These are phyloP conservation scores for Mariannaea elegans DNA, from an alignment of 2,329 filamentous ascomycete genomes.

Conservation along the genomic window DNA sequence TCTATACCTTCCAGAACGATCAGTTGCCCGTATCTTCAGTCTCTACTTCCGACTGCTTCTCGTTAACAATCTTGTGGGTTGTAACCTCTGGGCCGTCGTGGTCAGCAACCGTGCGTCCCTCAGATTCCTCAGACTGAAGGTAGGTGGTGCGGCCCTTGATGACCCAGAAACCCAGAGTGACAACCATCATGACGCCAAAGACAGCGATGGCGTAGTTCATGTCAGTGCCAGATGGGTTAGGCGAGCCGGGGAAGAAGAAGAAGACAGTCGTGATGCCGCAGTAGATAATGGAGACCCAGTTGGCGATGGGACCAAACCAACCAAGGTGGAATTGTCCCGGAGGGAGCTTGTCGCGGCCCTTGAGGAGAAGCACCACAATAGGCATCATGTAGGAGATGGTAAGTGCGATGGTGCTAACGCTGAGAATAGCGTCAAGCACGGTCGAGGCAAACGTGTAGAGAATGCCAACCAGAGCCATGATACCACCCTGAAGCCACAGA, in stretches of 20 bases:
- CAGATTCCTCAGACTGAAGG: constrained; percentile 40
- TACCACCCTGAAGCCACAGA: constrained; percentile 58
- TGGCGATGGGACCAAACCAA: constrained; percentile 52
- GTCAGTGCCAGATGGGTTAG: constrained; percentile 55
- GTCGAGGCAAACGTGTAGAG: constrained; percentile 64
- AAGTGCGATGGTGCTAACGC: constrained; percentile 64
- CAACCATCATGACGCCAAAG: constrained; percentile 63
- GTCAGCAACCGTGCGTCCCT: constrained; percentile 35
- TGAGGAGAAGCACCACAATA: constrained; percentile 56
- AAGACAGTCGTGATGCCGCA: constrained; percentile 62
- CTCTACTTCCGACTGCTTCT: constrained; percentile 19
- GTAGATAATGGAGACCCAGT: constrained; percentile 61
- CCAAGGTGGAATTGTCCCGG: constrained; percentile 57
- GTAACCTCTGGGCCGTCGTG: constrained; percentile 26
- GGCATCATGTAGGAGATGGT: constrained; percentile 62
- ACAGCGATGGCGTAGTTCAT: constrained; percentile 68
- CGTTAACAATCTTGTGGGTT: constrained; percentile 13
- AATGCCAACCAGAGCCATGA: constrained; percentile 55
- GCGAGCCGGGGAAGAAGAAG: constrained; percentile 61
- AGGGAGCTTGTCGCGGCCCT: constrained; percentile 62
- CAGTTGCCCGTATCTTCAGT: background rate
- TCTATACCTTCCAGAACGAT: background rate
- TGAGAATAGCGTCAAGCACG: constrained; percentile 61
- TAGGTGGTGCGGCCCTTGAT: constrained; percentile 54
- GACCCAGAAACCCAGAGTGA: constrained; percentile 61